Evolutionary conservation across 495 filamentous ascomycete species (phyloP).

Genomic region (Physcia stellaris): DNA sequence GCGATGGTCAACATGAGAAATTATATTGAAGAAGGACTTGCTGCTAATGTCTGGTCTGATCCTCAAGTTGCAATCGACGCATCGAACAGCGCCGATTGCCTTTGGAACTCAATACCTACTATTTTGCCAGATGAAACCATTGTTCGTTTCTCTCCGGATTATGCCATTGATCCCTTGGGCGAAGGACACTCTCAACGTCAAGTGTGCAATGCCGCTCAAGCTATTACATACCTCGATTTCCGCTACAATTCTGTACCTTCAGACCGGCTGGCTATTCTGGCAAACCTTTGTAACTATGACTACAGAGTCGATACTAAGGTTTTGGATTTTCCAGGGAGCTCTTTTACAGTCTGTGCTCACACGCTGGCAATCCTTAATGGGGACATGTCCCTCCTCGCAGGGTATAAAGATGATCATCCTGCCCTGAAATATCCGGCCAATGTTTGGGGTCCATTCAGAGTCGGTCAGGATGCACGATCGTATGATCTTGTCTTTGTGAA

Average conservation of each 20-base stretch:
- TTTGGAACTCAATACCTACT: conserved; percentile 8
- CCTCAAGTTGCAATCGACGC: conserved; percentile 2
- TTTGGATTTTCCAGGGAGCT: not conserved
- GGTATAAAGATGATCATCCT: not conserved
- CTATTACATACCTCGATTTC: conserved; percentile 3
- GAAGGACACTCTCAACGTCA: conserved; percentile 4
- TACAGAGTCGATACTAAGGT: conserved; percentile 1
- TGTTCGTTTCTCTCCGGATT: not conserved
- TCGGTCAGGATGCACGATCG: not conserved
- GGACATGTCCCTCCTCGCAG: conserved; percentile 7
- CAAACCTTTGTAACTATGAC: conserved; percentile 10
- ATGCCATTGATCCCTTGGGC: not conserved
- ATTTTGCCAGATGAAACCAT: not conserved
- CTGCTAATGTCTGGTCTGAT: conserved; percentile 5
- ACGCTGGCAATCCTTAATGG: conserved; percentile 10
- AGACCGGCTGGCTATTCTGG: conserved; percentile 7
- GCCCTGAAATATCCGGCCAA: not conserved
- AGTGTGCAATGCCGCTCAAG: conserved; percentile 10
- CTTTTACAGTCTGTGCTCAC: conserved; percentile 5
- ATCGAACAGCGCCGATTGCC: conserved; percentile 5
- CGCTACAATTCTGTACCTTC: conserved; percentile 6
- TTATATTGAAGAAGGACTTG: conserved; percentile 7
- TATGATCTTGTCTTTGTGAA: not conserved
- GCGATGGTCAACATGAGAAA: conserved; percentile 6
- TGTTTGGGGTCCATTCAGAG: not conserved